Evolutionary conservation across 2,329 filamentous ascomycete genomes (phyloP), one percentile per base, ranked within the genome.

Genomic region (Westerdykella ornata): DNA sequence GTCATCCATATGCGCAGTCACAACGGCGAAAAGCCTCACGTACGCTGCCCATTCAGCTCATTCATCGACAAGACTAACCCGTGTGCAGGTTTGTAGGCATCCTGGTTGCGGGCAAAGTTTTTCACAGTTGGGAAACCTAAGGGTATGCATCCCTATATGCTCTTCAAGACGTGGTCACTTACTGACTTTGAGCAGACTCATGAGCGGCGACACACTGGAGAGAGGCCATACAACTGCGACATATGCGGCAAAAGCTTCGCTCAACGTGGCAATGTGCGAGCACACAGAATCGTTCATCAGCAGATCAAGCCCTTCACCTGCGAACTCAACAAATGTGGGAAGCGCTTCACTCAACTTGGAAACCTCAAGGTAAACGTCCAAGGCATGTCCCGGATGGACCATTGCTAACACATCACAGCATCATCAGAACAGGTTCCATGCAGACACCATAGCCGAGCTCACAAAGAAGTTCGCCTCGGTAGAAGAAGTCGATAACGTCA

Each of bases 361-460:
- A 96, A 96, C 59, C 77, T 96, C 52, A 97, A 97, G 78, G 85
- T 87, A 58, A 35, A 56, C 17, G 2, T 17, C 4, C 14, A 26
- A 26, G 3, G 7, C 5, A 6, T n/a, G 18, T 9, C 8, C 9
- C 12, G 12, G 17, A 8, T 14, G 16, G 20, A 26, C 13, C 11
- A 18, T 17, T 32, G 31, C 55, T 62, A 35, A 59, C 40, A 4
- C 11, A 1, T 7, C 18, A 43, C 44, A 88, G 83, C 86, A 84
- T 2, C 90, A 97, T 59, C 88, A 94, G 67, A 96, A 96, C 70
- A 90, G 89, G 59, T 96, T 94, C 62, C 90, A 97, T 66, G 77
- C 78, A 29, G 69, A 77, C n/a, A 84, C 84, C 0, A 74, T 96
- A 30, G 75, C 79, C 44, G 72, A 75, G 12, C 72, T 95, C 17